These are phyloP conservation scores for Hippophae rhamnoides DNA, from an alignment of 306 rosid species.

Conservation along the genomic window DNA sequence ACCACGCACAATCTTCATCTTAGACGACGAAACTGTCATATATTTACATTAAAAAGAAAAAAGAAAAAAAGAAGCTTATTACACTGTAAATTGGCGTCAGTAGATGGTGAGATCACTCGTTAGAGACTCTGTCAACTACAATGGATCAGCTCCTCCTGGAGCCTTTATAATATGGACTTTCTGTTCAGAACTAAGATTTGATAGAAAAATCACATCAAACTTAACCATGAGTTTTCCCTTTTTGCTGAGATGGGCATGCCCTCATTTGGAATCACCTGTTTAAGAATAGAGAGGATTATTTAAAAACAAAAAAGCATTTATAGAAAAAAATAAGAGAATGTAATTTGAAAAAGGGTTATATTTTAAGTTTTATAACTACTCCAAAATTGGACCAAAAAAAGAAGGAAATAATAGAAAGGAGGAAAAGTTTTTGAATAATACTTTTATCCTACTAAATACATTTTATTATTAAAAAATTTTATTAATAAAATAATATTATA, in stretches of 20 bases:
- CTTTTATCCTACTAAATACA: too few species aligned
- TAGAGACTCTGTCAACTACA: slow-evolving; percentile 5
- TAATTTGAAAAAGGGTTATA: too few species aligned
- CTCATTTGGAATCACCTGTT: slow-evolving; percentile 42
- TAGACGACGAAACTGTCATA: slow-evolving; percentile 9
- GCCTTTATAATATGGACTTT: slow-evolving; percentile 45
- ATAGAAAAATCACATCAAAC: slow-evolving; percentile 51
- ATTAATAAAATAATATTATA: too few species aligned
- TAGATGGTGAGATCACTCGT: slow-evolving; percentile 8
- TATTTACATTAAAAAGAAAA: slow-evolving; percentile 22
- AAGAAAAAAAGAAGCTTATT: not conserved
- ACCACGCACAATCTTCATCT: slow-evolving; percentile 21
- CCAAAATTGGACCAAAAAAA: too few species aligned
- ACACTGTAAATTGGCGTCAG: slow-evolving; percentile 14
- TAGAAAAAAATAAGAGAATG: too few species aligned
- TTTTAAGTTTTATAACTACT: too few species aligned
- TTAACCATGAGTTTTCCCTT: slow-evolving; percentile 60
- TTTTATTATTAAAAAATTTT: too few species aligned
- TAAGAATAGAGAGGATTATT: not conserved
- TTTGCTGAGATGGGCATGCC: slow-evolving; percentile 66
- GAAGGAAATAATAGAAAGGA: too few species aligned
- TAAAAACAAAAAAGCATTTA: too few species aligned
- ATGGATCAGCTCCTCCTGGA: slow-evolving; percentile 29
- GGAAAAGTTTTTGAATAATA: too few species aligned
- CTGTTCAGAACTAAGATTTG: slow-evolving; percentile 45